Evolutionary conservation across 2,329 filamentous ascomycete genomes (phyloP).

Genomic region (Tolypocladium guangdongense): DNA sequence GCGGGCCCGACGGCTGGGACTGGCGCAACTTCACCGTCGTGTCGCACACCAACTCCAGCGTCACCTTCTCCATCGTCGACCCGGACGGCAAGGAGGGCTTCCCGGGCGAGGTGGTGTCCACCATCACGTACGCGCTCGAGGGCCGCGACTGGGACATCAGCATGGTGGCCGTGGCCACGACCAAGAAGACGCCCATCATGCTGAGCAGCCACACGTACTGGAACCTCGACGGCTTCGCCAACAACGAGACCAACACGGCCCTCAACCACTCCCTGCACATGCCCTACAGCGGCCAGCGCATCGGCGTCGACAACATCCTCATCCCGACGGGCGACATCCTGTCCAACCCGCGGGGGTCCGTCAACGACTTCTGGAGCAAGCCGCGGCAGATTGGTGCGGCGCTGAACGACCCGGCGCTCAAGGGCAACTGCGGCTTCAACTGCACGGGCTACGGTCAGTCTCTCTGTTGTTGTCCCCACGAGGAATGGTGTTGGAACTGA

Average conservation of each 20-base stretch:
- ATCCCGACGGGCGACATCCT: slow-evolving; percentile 68
- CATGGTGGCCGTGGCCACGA: slow-evolving; percentile 60
- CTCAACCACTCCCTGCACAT: slow-evolving; percentile 64
- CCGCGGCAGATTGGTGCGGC: slow-evolving; percentile 72
- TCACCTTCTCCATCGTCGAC: slow-evolving; percentile 68
- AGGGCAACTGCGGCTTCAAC: slow-evolving; percentile 65
- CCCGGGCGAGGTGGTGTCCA: slow-evolving; percentile 64
- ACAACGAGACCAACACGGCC: slow-evolving; percentile 52
- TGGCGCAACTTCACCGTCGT: slow-evolving; percentile 68
- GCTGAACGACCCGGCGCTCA: slow-evolving; percentile 48
- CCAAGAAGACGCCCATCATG: slow-evolving; percentile 75
- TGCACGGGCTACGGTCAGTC: slow-evolving; percentile 74
- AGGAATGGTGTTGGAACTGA: not conserved
- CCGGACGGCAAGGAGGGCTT: slow-evolving; percentile 65
- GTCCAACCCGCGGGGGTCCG: slow-evolving; percentile 53
- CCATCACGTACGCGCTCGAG: slow-evolving; percentile 62
- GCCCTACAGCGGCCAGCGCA: slow-evolving; percentile 60
- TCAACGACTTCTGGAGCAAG: slow-evolving; percentile 73
- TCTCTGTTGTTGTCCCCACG: not conserved
- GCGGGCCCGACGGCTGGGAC: slow-evolving; percentile 63
- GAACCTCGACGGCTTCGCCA: slow-evolving; percentile 73
- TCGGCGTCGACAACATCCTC: slow-evolving; percentile 58
- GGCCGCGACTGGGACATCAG: slow-evolving; percentile 60
- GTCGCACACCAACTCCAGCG: slow-evolving; percentile 52
- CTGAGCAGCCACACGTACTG: slow-evolving; percentile 66